phyloP scores from a whole-genome alignment of 176 grass and related monocot species.

The Hyparrhenia diplandra region DNA sequence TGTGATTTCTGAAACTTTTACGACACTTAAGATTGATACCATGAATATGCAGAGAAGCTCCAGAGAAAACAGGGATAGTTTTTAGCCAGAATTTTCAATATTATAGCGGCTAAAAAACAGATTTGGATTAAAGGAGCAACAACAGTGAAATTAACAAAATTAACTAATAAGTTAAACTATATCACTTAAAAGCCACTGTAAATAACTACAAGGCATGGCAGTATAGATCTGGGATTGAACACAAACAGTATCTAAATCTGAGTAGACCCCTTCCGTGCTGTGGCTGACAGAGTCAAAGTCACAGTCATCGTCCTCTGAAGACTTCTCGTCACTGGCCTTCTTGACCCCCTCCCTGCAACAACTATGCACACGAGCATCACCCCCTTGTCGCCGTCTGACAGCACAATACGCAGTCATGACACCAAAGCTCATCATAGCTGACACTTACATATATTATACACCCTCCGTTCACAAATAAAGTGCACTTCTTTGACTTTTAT shows the following conservation, averaged over 20 bases:
- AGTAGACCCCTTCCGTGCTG: slow-evolving; percentile 17
- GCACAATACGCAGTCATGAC: no score
- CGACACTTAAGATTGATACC: neutral
- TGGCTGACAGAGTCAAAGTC: slow-evolving; percentile 38
- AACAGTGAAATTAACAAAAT: neutral
- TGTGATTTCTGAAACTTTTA: neutral
- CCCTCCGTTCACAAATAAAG: no score
- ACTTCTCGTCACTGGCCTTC: slow-evolving; percentile 27
- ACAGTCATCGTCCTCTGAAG: slow-evolving; percentile 22
- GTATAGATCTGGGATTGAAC: slow-evolving; percentile 66
- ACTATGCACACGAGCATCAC: slow-evolving; percentile 90
- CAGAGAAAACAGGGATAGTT: neutral
- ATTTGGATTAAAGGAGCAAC: neutral
- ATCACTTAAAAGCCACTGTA: slow-evolving; percentile 50
- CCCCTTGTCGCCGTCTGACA: slow-evolving; percentile 41
- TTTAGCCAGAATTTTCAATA: neutral
- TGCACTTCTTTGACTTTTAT: no score
- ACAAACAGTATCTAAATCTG: slow-evolving; percentile 66
- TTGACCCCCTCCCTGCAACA: slow-evolving; percentile 82
- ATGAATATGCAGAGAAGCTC: neutral
- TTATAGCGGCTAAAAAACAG: neutral
- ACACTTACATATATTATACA: no score
- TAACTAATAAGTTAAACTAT: neutral
- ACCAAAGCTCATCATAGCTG: no score
- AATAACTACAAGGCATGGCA: slow-evolving; percentile 88